These are phyloP conservation scores for Rhizomucor pusillus DNA, from an alignment of 371 early-diverging fungal genomes.

Conservation along the genomic window DNA sequence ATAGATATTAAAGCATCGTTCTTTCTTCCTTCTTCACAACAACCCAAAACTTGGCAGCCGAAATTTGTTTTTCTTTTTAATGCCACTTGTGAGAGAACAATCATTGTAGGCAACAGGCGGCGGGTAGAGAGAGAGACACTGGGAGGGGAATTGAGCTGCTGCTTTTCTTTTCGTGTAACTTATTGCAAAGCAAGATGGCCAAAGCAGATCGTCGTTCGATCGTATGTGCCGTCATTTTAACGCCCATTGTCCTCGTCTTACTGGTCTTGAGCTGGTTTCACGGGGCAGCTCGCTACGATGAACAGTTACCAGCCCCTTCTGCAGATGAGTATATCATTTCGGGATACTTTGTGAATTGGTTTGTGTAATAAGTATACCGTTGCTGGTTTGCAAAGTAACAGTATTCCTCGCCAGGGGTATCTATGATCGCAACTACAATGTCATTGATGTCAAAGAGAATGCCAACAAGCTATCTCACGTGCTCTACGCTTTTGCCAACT, in stretches of 20 bases:
- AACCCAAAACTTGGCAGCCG: not conserved
- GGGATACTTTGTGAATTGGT: conserved; percentile 40
- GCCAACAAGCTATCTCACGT: conserved; percentile 69
- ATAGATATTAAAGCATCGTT: not conserved
- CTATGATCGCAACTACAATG: conserved; percentile 65
- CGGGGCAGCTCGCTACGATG: conserved; percentile 7
- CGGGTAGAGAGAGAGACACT: not conserved
- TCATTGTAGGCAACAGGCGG: no score
- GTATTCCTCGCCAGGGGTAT: conserved; percentile 55
- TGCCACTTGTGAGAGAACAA: no score
- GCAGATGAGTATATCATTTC: conserved; percentile 26
- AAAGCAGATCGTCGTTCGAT: conserved; percentile 10
- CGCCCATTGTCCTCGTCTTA: conserved; percentile 24
- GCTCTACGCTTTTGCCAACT: conserved; percentile 88
- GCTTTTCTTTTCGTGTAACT: not conserved
- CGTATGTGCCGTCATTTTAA: conserved; percentile 14
- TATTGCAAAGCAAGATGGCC: not conserved
- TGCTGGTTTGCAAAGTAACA: not conserved
- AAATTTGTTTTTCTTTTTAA: no score
- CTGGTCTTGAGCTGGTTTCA: conserved; percentile 34
- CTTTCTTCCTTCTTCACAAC: not conserved
- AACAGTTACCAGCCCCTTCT: conserved; percentile 7
- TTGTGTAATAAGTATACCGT: not conserved
- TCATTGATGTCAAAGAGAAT: conserved; percentile 49
- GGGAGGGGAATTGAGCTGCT: not conserved